These are phyloP conservation scores for Zoysia matrella DNA, from an alignment of 202 grass and related monocot species.

Conservation along the genomic window DNA sequence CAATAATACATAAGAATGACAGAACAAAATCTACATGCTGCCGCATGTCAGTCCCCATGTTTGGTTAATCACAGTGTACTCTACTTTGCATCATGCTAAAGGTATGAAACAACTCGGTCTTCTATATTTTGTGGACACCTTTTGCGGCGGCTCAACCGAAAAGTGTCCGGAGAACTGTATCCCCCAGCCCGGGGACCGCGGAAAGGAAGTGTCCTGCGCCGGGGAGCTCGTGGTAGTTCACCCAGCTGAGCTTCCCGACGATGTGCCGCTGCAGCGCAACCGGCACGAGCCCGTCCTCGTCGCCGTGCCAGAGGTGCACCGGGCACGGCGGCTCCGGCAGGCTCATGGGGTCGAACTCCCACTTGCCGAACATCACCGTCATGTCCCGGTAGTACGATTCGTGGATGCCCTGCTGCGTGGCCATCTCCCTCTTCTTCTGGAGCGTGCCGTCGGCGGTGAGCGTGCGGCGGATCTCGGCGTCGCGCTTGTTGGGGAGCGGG, in stretches of 20 bases:
- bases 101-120: background rate
- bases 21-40: slow-evolving; percentile 25
- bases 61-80: background rate
- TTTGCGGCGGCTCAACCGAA: background rate
- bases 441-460: slow-evolving; percentile 55
- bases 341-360: slow-evolving; percentile 57
- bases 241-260: slow-evolving; percentile 63
- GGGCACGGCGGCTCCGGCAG: slow-evolving; percentile 65
- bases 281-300: slow-evolving; percentile 89
- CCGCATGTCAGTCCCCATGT: slow-evolving; percentile 12
- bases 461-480: slow-evolving; percentile 49
- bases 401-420: slow-evolving; percentile 85
- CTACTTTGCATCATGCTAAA: slow-evolving; percentile 20
- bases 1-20: background rate
- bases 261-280: slow-evolving; percentile 76
- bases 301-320: slow-evolving; percentile 87
- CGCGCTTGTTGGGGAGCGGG: slow-evolving; percentile 64
- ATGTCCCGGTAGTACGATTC: slow-evolving; percentile 67
- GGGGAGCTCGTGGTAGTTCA: slow-evolving; percentile 76
- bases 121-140: background rate
- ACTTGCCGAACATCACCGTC: no score
- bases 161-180: slow-evolving; percentile 68
- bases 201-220: slow-evolving; percentile 76
- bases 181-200: slow-evolving; percentile 60
- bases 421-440: slow-evolving; percentile 55